phyloP scores from a whole-genome alignment of 2,329 filamentous ascomycete genomes.

The Aaosphaeria pasadenensis region DNA sequence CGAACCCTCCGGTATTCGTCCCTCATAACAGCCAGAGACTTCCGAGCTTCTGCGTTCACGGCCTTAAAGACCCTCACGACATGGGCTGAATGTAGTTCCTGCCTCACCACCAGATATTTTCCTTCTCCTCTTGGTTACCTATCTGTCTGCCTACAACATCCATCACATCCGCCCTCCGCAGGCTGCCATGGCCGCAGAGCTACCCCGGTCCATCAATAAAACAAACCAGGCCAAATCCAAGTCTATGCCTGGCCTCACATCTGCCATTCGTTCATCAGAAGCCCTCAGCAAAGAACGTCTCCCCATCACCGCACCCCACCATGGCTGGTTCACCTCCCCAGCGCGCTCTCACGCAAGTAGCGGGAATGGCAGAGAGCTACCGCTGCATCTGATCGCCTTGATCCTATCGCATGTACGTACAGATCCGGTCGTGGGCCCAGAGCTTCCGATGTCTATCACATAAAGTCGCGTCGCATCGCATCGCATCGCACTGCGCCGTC shows the following conservation, averaged over 20 bases:
- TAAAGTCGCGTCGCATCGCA: background rate
- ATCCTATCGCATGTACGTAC: slow-evolving; percentile 54
- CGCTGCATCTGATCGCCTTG: slow-evolving; percentile 57
- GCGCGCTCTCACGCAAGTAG: slow-evolving; percentile 25
- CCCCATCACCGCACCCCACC: slow-evolving; percentile 30
- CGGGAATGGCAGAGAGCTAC: slow-evolving; percentile 42
- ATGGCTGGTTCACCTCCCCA: slow-evolving; percentile 31
- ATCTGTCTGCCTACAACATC: too few species aligned
- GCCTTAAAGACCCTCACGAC: too few species aligned
- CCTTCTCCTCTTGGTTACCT: too few species aligned
- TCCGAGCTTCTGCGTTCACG: too few species aligned
- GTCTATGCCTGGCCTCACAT: background rate
- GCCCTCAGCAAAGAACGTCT: background rate
- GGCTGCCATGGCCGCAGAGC: background rate
- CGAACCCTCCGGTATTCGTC: too few species aligned
- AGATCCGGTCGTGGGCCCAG: background rate
- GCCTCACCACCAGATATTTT: too few species aligned
- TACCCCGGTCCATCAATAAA: too few species aligned
- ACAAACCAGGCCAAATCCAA: too few species aligned
- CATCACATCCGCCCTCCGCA: too few species aligned
- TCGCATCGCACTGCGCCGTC: too few species aligned
- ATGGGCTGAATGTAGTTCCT: too few species aligned
- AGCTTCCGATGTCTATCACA: slow-evolving; percentile 1
- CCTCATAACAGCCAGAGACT: too few species aligned
- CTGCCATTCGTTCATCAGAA: background rate